Conservation (phyloP, 805 yeast genomes). For the Saccharomycopsis malanga region DNA sequence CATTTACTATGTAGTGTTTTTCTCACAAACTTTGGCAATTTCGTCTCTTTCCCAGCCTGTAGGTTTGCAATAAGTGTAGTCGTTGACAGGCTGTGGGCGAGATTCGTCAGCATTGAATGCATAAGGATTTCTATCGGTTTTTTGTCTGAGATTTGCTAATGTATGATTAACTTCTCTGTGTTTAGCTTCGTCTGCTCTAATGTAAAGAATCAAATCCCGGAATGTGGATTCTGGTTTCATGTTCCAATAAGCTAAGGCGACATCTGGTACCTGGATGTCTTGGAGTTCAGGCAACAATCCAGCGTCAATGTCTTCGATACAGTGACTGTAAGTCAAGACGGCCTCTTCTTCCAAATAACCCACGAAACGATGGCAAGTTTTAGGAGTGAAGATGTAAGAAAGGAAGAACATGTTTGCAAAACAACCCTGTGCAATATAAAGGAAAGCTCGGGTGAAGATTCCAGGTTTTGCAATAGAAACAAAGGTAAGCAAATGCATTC, state of each 20-base stretch:
- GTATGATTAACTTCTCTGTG: constrained; percentile 78
- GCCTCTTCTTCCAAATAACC: constrained; percentile 78
- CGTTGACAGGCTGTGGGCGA: constrained; percentile 28
- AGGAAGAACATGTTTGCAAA: constrained; percentile 61
- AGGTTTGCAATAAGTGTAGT: constrained; percentile 26
- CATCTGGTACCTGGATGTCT: constrained; percentile 41
- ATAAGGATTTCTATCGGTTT: constrained; percentile 59
- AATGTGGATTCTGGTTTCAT: constrained; percentile 45
- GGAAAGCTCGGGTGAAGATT: constrained; percentile 44
- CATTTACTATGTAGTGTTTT: background rate
- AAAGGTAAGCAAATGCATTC: constrained; percentile 70
- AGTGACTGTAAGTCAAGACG: constrained; percentile 58
- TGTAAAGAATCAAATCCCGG: constrained; percentile 50
- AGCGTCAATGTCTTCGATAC: constrained; percentile 45
- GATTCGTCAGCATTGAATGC: constrained; percentile 35
- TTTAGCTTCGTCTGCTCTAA: constrained; percentile 73
- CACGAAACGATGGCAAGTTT: constrained; percentile 65
- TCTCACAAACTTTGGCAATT: constrained; percentile 22
- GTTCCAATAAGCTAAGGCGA: constrained; percentile 61
- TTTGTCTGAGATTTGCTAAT: constrained; percentile 52
- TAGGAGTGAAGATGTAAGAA: constrained; percentile 50
- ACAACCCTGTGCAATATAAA: constrained; percentile 62
- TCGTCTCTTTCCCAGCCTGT: constrained; percentile 32
- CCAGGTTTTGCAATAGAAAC: constrained; percentile 59
- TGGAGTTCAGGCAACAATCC: constrained; percentile 46